Conservation (phyloP, 495 filamentous ascomycete species). For the Neurospora sp. region DNA sequence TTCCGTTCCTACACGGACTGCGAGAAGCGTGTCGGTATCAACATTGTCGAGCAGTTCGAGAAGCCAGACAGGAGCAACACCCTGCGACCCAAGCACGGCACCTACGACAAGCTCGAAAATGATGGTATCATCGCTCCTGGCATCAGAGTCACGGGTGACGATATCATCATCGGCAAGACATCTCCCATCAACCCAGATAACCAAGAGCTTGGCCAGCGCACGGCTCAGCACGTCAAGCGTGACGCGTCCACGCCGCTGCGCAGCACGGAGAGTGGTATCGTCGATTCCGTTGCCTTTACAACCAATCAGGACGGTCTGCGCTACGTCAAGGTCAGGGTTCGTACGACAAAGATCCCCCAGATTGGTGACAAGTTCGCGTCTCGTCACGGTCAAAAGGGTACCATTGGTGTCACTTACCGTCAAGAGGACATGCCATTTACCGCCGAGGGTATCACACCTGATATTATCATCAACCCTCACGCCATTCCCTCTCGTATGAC, state of each 20-base stretch:
- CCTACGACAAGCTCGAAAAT: conserved; percentile 95
- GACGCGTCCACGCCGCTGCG: conserved; percentile 91
- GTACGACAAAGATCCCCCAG: conserved; percentile 95
- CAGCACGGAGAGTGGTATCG: conserved; percentile 91
- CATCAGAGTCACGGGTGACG: conserved; percentile 88
- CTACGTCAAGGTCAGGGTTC: conserved; percentile 93
- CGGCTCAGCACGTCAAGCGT: conserved; percentile 79
- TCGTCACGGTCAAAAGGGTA: conserved; percentile 98
- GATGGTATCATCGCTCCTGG: conserved; percentile 91
- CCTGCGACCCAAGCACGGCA: conserved; percentile 82
- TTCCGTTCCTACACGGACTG: conserved; percentile 94
- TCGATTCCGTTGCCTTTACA: conserved; percentile 86
- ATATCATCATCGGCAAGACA: conserved; percentile 99
- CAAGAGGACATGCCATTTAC: conserved; percentile 99
- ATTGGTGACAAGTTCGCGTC: conserved; percentile 99
- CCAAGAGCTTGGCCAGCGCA: conserved; percentile 87
- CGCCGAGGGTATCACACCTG: conserved; percentile 78
- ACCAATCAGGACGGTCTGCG: conserved; percentile 84
- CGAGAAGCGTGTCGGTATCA: conserved; percentile 88
- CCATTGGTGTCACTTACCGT: conserved; percentile 94
- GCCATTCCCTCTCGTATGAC: conserved; percentile 99
- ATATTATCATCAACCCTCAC: conserved; percentile 98
- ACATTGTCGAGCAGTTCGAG: conserved; percentile 84
- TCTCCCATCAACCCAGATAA: conserved; percentile 85
- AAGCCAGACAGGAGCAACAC: conserved; percentile 86